Percentiles rank a stretch among this genome's conserved stretches.
These are phyloP conservation scores for Quercus phellos DNA, from an alignment of 331 rosid genomes.

Conservation along the genomic window DNA sequence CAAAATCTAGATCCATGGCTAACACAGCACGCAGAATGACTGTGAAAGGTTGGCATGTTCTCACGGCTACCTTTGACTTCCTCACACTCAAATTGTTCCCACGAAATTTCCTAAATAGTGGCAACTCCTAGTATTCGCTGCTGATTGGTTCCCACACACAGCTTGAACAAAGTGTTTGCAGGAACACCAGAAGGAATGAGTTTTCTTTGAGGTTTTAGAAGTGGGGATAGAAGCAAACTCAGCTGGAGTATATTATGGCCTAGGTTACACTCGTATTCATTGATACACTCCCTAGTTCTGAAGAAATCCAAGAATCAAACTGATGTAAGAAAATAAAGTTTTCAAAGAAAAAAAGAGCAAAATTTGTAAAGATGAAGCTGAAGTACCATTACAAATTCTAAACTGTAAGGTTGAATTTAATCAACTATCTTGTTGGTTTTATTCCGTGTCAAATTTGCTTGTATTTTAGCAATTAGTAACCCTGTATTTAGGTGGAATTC, in stretches of 20 bases:
- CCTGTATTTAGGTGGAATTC: too few species aligned
- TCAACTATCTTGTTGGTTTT: too few species aligned
- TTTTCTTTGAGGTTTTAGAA: conserved; percentile 50
- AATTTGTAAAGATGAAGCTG: background rate
- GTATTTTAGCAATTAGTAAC: too few species aligned
- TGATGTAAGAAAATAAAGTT: background rate
- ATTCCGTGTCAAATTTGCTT: too few species aligned
- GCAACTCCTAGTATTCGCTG: conserved; percentile 37
- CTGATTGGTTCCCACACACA: conserved; percentile 38
- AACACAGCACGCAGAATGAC: conserved; percentile 55
- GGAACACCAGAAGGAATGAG: conserved; percentile 26
- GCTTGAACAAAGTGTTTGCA: conserved; percentile 15
- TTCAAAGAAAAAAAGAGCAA: background rate
- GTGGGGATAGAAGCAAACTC: conserved; percentile 44
- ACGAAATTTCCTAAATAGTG: conserved; percentile 44
- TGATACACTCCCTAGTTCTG: conserved; percentile 33
- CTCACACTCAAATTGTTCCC: conserved; percentile 42
- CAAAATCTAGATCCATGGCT: conserved; percentile 43
- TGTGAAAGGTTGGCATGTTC: conserved; percentile 22
- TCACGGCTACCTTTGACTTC: conserved; percentile 45
- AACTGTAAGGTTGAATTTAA: too few species aligned
- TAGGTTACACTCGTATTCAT: conserved; percentile 55
- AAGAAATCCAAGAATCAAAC: conserved; percentile 21
- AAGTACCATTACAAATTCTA: background rate
- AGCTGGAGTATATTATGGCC: conserved; percentile 62